These are phyloP conservation scores for Takakia lepidozioides DNA, from an alignment of 225 moss, liverwort and hornwort species.

Conservation along the genomic window DNA sequence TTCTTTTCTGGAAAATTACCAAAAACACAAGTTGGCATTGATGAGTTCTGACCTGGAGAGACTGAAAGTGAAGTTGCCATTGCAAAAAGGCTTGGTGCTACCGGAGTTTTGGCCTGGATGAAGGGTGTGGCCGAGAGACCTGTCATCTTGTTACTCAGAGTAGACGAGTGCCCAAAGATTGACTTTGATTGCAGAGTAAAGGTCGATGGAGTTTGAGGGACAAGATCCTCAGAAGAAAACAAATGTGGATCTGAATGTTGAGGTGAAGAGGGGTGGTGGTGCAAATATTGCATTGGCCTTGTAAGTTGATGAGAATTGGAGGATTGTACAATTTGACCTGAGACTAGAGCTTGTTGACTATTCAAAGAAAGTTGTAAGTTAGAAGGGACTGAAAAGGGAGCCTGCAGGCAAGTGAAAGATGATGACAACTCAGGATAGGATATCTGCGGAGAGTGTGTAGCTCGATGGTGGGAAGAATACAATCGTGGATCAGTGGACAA, in stretches of 20 bases:
- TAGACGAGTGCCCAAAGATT: slow-evolving; percentile 6
- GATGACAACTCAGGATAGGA: no score
- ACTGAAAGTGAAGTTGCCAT: slow-evolving; percentile 15
- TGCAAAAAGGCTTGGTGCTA: slow-evolving; percentile 8
- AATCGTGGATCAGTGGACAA: slow-evolving; percentile 9
- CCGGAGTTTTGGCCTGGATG: slow-evolving; percentile 5
- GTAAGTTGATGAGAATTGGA: no score
- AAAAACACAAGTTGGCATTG: no score
- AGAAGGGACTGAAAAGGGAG: no score
- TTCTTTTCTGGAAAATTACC: no score
- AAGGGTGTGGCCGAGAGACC: slow-evolving; percentile 4
- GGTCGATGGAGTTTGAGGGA: slow-evolving; percentile 11
- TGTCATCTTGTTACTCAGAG: slow-evolving; percentile 6
- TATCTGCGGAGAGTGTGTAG: no score
- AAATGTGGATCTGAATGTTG: slow-evolving; percentile 1
- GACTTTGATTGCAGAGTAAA: slow-evolving; percentile 15
- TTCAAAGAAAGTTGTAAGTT: no score
- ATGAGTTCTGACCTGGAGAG: slow-evolving; percentile 15
- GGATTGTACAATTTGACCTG: no score
- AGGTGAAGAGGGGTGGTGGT: slow-evolving; percentile 5
- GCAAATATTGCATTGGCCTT: no score
- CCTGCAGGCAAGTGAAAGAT: no score
- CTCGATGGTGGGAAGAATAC: slow-evolving; percentile 16
- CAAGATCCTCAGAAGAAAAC: slow-evolving; percentile 4
- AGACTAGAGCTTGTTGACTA: no score